Evolutionary conservation across 495 filamentous ascomycete genomes (phyloP).

Genomic region (Aspergillus bridgeri): DNA sequence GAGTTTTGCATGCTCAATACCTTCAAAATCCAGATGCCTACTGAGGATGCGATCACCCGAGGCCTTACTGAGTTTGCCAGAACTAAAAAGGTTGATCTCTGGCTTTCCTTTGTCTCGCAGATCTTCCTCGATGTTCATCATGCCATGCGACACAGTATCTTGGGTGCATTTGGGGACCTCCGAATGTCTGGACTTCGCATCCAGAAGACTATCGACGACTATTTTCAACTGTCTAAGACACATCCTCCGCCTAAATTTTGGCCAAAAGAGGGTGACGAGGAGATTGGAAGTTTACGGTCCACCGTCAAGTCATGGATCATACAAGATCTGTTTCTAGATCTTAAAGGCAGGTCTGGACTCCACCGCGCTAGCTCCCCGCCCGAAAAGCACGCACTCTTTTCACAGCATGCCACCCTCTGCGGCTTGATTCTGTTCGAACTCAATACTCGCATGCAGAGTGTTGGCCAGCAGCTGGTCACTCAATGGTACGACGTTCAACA

Average conservation of each 20-base stretch:
- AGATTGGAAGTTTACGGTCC: conserved; percentile 17
- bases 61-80: conserved; percentile 25
- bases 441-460: conserved; percentile 23
- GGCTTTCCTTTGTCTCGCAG: conserved; percentile 32
- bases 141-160: conserved; percentile 22
- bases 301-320: conserved; percentile 25
- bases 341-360: conserved; percentile 11
- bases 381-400: conserved; percentile 30
- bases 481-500: conserved; percentile 31
- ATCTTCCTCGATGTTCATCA: conserved; percentile 35
- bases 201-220: conserved; percentile 26
- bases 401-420: conserved; percentile 28
- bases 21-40: conserved; percentile 22
- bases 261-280: conserved; percentile 28
- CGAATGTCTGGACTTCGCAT: conserved; percentile 29
- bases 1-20: conserved; percentile 30
- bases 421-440: conserved; percentile 26
- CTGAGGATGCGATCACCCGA: conserved; percentile 27
- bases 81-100: conserved; percentile 24
- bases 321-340: conserved; percentile 21
- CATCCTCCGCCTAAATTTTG: conserved; percentile 24
- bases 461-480: conserved; percentile 26
- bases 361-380: conserved; percentile 7
- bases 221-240: conserved; percentile 22
- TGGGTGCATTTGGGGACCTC: conserved; percentile 27